These are phyloP conservation scores for Penicillium samsonianum DNA, from an alignment of 495 filamentous ascomycete genomes.

Conservation along the genomic window DNA sequence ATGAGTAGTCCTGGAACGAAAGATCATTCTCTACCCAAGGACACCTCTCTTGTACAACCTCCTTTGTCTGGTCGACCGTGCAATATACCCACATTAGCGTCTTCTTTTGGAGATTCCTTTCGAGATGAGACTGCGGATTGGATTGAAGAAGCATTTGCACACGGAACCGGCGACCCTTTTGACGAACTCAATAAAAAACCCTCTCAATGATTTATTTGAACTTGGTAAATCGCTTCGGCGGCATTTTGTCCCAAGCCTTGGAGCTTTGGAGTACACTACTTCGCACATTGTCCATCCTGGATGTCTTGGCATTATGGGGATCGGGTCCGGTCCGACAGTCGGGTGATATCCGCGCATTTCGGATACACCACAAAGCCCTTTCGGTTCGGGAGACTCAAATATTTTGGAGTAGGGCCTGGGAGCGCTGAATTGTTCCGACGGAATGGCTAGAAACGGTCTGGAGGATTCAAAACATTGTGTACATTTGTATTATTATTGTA, in stretches of 20 bases:
- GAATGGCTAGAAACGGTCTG: constrained; percentile 4
- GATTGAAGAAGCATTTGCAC: constrained; percentile 38
- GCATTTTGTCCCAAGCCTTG: background rate
- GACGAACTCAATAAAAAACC: constrained; percentile 29
- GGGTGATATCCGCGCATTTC: constrained; percentile 27
- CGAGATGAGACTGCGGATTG: constrained; percentile 44
- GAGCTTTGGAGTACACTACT: background rate
- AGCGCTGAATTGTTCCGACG: constrained; percentile 12
- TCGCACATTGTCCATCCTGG: background rate
- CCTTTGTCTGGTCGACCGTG: constrained; percentile 5
- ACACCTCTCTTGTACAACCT: background rate
- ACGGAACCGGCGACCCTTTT: constrained; percentile 34
- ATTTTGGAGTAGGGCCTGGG: background rate
- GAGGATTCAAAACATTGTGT: background rate
- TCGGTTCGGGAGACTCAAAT: constrained; percentile 14
- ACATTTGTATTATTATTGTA: background rate
- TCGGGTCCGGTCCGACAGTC: constrained; percentile 36
- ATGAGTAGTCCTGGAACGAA: background rate
- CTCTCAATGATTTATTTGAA: constrained; percentile 14
- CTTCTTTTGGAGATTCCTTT: constrained; percentile 36
- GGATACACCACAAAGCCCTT: constrained; percentile 19
- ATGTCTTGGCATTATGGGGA: constrained; percentile 1
- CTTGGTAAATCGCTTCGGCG: background rate
- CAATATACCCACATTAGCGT: constrained; percentile 1
- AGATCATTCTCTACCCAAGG: background rate